A percentile compares a stretch with the other conserved stretches of the same genome.
phyloP scores from a whole-genome alignment of 2,329 filamentous ascomycete genomes.

The Hirsutella rhossiliensis region DNA sequence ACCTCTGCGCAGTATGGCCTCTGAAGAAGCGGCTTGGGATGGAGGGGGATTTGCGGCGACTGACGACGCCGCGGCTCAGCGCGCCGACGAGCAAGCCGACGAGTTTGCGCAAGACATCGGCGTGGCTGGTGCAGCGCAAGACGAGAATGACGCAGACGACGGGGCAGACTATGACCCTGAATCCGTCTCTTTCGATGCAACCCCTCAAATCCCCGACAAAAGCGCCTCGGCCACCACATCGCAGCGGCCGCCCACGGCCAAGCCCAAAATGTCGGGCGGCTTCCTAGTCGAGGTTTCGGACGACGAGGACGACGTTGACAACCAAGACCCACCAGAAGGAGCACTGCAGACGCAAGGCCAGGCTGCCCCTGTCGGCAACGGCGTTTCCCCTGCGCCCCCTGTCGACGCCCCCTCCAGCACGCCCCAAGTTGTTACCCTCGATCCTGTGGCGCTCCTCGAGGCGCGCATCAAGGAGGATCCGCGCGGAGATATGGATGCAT shows the following conservation, averaged over 20 bases:
- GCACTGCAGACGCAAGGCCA: constrained; percentile 4
- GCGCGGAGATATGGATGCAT: constrained; percentile 83
- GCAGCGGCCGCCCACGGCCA: constrained; percentile 23
- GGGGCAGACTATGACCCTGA: constrained; percentile 47
- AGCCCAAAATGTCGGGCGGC: constrained; percentile 48
- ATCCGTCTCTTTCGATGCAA: constrained; percentile 33
- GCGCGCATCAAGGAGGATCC: constrained; percentile 87
- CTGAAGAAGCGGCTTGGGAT: constrained; percentile 34
- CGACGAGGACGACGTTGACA: constrained; percentile 41
- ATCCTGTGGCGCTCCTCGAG: constrained; percentile 71
- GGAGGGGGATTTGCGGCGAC: constrained; percentile 41
- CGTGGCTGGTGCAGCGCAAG: constrained; percentile 36
- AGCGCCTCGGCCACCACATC: constrained; percentile 13
- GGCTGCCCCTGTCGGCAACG: constrained; percentile 9
- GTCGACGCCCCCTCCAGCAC: constrained; percentile 17
- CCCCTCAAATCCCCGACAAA: constrained; percentile 23
- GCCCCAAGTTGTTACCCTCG: constrained; percentile 32
- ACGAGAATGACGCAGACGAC: constrained; percentile 39
- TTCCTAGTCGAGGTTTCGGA: constrained; percentile 50
- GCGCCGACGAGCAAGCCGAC: constrained; percentile 43
- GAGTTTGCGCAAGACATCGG: constrained; percentile 32
- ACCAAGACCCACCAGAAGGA: constrained; percentile 10
- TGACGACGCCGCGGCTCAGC: constrained; percentile 43
- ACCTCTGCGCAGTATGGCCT: constrained; percentile 18
- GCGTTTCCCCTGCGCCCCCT: constrained; percentile 8